A percentile compares a stretch with the other conserved stretches of the same genome.
Evolutionary conservation across 2,329 filamentous ascomycete genomes (phyloP).

Genomic region (Lasiodiplodia gonubiensis): DNA sequence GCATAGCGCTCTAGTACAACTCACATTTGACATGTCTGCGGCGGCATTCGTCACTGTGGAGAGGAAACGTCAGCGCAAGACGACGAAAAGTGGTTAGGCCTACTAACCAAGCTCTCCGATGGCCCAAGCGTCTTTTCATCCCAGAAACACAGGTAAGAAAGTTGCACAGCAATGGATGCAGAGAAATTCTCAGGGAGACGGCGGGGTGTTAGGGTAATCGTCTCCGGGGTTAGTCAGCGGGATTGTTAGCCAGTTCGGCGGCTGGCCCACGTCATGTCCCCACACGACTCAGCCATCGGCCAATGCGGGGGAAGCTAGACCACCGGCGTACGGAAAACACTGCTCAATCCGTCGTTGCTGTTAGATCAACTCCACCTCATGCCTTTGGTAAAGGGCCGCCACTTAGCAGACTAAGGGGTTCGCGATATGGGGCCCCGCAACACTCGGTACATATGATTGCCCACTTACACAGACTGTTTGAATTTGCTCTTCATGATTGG

Average conservation of each 20-base stretch:
- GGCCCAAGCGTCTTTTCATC: conserved; percentile 10
- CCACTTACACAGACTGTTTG: too few species aligned
- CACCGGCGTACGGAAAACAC: conserved; percentile 2
- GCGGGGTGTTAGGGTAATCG: not conserved
- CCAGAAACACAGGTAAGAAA: not conserved
- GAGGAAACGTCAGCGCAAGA: not conserved
- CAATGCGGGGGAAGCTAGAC: not conserved
- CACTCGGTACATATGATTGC: too few species aligned
- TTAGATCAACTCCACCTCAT: too few species aligned
- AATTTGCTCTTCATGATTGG: too few species aligned
- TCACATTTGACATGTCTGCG: conserved; percentile 15
- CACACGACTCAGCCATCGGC: not conserved
- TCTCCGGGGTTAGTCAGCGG: conserved; percentile 20
- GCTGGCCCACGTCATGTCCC: not conserved
- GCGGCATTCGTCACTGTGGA: not conserved
- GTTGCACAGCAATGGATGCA: not conserved
- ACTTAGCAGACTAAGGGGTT: too few species aligned
- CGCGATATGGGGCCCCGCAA: too few species aligned
- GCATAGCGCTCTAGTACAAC: not conserved
- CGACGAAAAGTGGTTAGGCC: not conserved
- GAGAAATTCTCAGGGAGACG: not conserved
- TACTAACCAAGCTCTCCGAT: conserved; percentile 12
- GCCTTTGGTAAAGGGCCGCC: too few species aligned
- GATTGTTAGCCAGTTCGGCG: not conserved
- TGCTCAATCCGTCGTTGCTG: not conserved